Percentiles rank a stretch among this genome's conserved stretches.
These are phyloP conservation scores for Clitopilus passeckerianus DNA, from an alignment of 768 basidiomycete species.

Conservation along the genomic window DNA sequence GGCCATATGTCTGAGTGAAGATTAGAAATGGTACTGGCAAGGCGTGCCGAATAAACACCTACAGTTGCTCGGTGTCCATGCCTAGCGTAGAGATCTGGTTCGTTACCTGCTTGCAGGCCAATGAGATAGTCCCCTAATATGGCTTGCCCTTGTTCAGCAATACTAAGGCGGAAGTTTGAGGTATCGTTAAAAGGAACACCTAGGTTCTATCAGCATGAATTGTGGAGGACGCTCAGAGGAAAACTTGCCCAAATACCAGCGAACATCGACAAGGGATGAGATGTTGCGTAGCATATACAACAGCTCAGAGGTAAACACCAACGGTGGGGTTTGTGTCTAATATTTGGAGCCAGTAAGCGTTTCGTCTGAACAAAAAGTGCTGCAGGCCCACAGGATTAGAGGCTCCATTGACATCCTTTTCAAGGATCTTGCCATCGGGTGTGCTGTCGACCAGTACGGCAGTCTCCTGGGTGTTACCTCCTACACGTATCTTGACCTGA, in stretches of 20 bases:
- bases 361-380: not conserved
- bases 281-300: constrained; percentile 65
- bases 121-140: constrained; percentile 66
- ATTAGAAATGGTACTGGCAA: not conserved
- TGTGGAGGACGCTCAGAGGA: not conserved
- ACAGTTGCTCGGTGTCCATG: constrained; percentile 33
- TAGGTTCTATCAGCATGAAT: constrained; percentile 3
- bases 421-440: constrained; percentile 29
- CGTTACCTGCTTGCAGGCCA: constrained; percentile 72
- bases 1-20: constrained; percentile 25
- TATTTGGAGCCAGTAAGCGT: not conserved
- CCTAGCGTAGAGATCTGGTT: constrained; percentile 47
- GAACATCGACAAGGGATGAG: constrained; percentile 50
- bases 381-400: constrained; percentile 10
- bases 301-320: constrained; percentile 60
- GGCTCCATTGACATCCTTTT: constrained; percentile 12
- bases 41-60: not conserved
- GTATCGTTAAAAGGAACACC: constrained; percentile 68
- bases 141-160: constrained; percentile 56
- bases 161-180: constrained; percentile 43
- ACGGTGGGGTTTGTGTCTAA: constrained; percentile 65
- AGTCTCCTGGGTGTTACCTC: constrained; percentile 78
- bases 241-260: constrained; percentile 57
- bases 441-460: constrained; percentile 47
- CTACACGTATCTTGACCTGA: constrained; percentile 59